Evolutionary conservation across 2,329 filamentous ascomycete genomes (phyloP), one percentile per base, ranked within the genome.

Genomic region (Hymenoscyphus occultus): DNA sequence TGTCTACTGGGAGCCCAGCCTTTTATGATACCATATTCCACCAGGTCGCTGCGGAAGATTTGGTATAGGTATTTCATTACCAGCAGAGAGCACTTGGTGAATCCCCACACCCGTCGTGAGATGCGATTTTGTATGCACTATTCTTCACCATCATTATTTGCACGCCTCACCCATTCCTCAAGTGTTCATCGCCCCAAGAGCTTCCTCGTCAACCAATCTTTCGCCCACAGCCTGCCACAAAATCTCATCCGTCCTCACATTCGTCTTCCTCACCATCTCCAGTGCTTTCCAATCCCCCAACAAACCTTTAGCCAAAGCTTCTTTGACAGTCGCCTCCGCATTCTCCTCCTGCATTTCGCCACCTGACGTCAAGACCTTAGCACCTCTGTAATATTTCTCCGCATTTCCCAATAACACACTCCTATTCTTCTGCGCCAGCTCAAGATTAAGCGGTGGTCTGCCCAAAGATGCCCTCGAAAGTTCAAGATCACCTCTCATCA

Each of bases 321-420:
- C 64, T 9, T 65, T 65, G 2, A 63, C 40, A 5, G 40, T 48
- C n/a, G 61, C 64, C 19, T 65, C 61, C 28, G 45, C 39, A 35
- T 60, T 54, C 42, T 63, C 56, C 56, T 63, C 62, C 56, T 12
- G 10, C 71, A 66, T 61, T 69, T 71, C 59, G 6, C 40, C 51
- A 32, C 39, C 40, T 22, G 31, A 51, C 7, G 58, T 59, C 39
- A 63, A 39, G 7, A 42, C 62, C 42, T 64, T 67, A 7, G 83
- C 84, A 48, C 84, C 84, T 22, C 82, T 80, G 70, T 85, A 87
- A 70, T 84, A 87, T 5, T 81, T 84, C 67, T 82, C 80, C 1
- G 85, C 83, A 69, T 87, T 87, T 63, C 80, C 80, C 45, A 84
- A 72, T 13, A 87, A 74, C 2, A 79, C 82, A 5, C 75, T 69